Evolutionary conservation across 192 early-diverging fungal species (phyloP), one percentile per base, ranked within the genome.

Genomic region (Oehlia diaphana): DNA sequence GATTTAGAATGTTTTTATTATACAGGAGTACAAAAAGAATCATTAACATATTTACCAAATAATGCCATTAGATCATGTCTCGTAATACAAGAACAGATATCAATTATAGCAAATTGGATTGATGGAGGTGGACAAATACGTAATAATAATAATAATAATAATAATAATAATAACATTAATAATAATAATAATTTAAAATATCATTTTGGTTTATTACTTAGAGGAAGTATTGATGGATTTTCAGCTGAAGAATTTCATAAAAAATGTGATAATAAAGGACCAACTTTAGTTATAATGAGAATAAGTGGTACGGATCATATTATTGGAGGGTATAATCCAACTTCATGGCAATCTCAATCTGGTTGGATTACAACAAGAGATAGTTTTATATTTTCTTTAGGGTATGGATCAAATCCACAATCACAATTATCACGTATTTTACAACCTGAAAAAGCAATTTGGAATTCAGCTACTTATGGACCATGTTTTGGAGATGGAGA

Each of bases 331-430:
- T 68, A 68, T 68, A 68, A 68, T 31, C 66, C 66, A 14, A 28
- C 35, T 7, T 33, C 66, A 68, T 68, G 66, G 66, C 13, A 68
- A 37, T 33, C 66, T 31, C 28, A 37, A 28, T 16, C 26, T 28
- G 66, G 66, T 5, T 33, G 35, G 35, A 8, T 28, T 16, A 26
- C 23, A 6, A 68, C 66, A n/a, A 28, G 35, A 7, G 35, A 68
- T 68, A 68, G 66, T 28, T 68, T 68, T 37, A 33, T 68, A 19
- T 68, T 68, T 68, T 68, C 66, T 37, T 68, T 68, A 6, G 66
- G 66, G 12, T 33, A 68, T 68, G 66, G 66, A 9, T 14, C 8
- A 21, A 68, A 33, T 28, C 3, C 28, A 14, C 28, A 68, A 28
- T 12, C 66, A 28, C 26, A 28, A 37, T 68, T n/a, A 26, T 28